A percentile compares a stretch with the other conserved stretches of the same genome.
phyloP scores from a whole-genome alignment of 1,139 yeast species.

The Zygoascus sp. region DNA sequence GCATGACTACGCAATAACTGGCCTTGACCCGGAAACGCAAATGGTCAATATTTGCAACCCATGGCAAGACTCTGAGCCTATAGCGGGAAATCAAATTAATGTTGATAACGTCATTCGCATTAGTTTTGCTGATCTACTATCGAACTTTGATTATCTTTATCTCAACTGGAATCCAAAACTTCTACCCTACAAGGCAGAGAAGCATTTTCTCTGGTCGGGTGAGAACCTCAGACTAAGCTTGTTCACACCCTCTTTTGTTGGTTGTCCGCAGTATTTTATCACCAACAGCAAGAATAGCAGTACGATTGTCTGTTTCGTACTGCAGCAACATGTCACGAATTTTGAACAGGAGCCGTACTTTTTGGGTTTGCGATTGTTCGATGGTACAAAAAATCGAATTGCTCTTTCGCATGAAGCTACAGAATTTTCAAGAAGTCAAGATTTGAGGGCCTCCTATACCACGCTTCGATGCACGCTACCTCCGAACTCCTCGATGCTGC shows the following conservation, averaged over 20 bases:
- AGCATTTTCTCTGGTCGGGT: slow-evolving; percentile 36
- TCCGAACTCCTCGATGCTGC: background rate
- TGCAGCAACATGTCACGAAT: slow-evolving; percentile 36
- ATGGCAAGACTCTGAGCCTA: slow-evolving; percentile 34
- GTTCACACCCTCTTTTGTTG: slow-evolving; percentile 27
- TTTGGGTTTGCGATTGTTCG: slow-evolving; percentile 26
- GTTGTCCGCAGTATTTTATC: slow-evolving; percentile 49
- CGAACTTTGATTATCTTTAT: slow-evolving; percentile 55
- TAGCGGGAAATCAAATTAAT: background rate
- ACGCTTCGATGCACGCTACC: slow-evolving; percentile 10
- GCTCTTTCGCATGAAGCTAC: slow-evolving; percentile 2
- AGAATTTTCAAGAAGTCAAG: background rate
- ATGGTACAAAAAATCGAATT: slow-evolving; percentile 21
- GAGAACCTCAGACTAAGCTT: slow-evolving; percentile 13
- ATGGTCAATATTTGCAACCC: slow-evolving; percentile 50
- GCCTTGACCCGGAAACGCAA: slow-evolving; percentile 30
- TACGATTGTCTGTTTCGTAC: slow-evolving; percentile 47
- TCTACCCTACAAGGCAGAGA: slow-evolving; percentile 33
- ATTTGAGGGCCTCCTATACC: slow-evolving; percentile 2
- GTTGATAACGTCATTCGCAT: slow-evolving; percentile 13
- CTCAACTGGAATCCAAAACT: slow-evolving; percentile 59
- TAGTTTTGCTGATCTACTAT: slow-evolving; percentile 21
- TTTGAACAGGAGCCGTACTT: slow-evolving; percentile 19
- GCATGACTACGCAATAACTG: slow-evolving; percentile 66
- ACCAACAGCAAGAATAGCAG: slow-evolving; percentile 33